Percentiles rank a stretch among this genome's conserved stretches.
Evolutionary conservation across 2,329 filamentous ascomycete genomes (phyloP).

Genomic region (Fusarium mangiferae): DNA sequence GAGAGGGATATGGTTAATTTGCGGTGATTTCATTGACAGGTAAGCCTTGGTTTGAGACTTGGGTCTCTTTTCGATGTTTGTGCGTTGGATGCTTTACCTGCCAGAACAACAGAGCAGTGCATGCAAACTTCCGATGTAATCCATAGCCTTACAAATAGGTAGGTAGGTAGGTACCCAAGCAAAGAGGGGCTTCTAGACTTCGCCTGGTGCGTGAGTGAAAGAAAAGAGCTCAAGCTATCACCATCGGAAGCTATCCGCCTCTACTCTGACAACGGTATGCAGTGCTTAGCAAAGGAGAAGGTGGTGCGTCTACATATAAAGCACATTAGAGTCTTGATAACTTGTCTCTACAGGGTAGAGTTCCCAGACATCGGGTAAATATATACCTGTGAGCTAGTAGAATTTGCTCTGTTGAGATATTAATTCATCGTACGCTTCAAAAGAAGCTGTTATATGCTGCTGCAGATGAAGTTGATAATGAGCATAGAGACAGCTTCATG

Average conservation of each 20-base stretch:
- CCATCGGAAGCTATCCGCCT: neutral
- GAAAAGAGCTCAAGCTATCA: constrained; percentile 7
- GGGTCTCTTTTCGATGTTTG: neutral
- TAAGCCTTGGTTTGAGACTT: neutral
- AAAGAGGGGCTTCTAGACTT: neutral
- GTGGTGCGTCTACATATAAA: neutral
- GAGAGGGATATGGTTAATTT: neutral
- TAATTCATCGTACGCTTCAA: neutral
- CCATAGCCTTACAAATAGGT: neutral
- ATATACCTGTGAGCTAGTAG: neutral
- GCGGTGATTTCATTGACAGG: too few relatives aligned
- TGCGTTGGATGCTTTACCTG: constrained; percentile 1
- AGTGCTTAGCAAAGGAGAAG: neutral
- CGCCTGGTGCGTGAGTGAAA: neutral
- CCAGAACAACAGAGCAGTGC: constrained; percentile 2
- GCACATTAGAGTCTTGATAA: constrained; percentile 4
- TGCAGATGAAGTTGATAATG: neutral
- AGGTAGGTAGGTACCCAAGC: neutral
- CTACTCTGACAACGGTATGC: neutral
- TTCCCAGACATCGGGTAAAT: neutral
- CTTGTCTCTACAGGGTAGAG: neutral
- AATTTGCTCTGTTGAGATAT: neutral
- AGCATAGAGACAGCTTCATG: neutral
- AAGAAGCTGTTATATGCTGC: neutral
- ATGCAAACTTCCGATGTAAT: neutral